Percentiles rank a stretch among this genome's conserved stretches.
Evolutionary conservation across 1,139 yeast species (phyloP).

Genomic region (Hyphopichia burtonii): DNA sequence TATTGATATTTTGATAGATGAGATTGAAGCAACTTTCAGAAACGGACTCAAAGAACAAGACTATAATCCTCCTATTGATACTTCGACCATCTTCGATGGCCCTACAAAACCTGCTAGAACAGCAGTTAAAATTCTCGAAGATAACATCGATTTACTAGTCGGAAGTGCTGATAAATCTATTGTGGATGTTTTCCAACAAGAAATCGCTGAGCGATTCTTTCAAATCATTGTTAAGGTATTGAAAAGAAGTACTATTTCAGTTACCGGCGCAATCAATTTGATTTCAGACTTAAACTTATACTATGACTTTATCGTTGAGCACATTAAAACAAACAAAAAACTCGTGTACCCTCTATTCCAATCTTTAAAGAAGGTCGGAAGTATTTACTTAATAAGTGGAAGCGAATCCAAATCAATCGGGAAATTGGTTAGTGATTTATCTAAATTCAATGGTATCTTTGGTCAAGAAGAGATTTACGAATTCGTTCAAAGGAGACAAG

Average conservation of each 20-base stretch:
- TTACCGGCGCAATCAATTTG: slow-evolving; percentile 77
- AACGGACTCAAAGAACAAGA: slow-evolving; percentile 26
- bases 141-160: slow-evolving; percentile 72
- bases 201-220: slow-evolving; percentile 85
- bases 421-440: slow-evolving; percentile 75
- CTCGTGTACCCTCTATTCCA: slow-evolving; percentile 73
- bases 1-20: slow-evolving; percentile 80
- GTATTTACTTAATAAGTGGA: slow-evolving; percentile 73
- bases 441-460: slow-evolving; percentile 85
- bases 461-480: slow-evolving; percentile 92
- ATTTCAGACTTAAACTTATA: slow-evolving; percentile 74
- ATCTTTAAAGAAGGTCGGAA: slow-evolving; percentile 82
- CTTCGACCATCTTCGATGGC: slow-evolving; percentile 30
- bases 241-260: slow-evolving; percentile 66
- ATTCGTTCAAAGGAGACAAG: slow-evolving; percentile 83
- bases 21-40: slow-evolving; percentile 49
- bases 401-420: slow-evolving; percentile 84
- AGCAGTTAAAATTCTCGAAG: slow-evolving; percentile 60
- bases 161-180: slow-evolving; percentile 88
- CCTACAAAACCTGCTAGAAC: slow-evolving; percentile 72
- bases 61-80: slow-evolving; percentile 30
- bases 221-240: slow-evolving; percentile 72
- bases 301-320: slow-evolving; percentile 63
- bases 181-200: slow-evolving; percentile 91
- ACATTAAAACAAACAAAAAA: slow-evolving; percentile 59